phyloP scores from a whole-genome alignment of 73 alveolate species.

The Uronychia setigera region DNA sequence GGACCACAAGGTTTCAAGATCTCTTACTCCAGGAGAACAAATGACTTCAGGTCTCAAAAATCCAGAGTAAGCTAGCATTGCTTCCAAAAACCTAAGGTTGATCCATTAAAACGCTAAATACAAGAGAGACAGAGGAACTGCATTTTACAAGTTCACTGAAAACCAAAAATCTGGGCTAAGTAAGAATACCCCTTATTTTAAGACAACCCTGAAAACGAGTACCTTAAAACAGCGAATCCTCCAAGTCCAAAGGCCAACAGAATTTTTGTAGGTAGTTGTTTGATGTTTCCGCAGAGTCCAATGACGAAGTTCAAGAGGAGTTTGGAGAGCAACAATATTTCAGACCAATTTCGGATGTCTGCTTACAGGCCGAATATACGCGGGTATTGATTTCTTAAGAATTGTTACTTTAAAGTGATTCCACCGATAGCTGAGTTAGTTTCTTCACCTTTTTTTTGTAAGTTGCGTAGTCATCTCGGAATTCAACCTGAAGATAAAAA shows the following conservation, averaged over 20 bases:
- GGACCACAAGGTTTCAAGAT: too few species aligned
- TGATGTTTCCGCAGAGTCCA: background rate
- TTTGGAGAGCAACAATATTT: background rate
- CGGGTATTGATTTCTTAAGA: background rate
- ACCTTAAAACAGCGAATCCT: background rate
- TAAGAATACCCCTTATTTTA: too few species aligned
- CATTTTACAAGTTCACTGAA: too few species aligned
- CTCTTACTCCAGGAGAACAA: too few species aligned
- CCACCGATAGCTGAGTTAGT: conserved; percentile 81
- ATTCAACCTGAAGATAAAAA: conserved; percentile 42
- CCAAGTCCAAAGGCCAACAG: background rate
- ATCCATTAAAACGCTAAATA: too few species aligned
- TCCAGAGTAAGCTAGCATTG: too few species aligned
- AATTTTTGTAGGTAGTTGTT: background rate
- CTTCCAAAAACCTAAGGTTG: too few species aligned
- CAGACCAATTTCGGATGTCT: background rate
- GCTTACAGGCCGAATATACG: background rate
- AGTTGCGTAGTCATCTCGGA: conserved; percentile 73
- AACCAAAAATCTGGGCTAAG: too few species aligned
- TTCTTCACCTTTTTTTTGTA: conserved; percentile 89
- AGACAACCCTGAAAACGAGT: background rate
- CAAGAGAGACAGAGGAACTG: too few species aligned
- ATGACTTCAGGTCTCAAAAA: too few species aligned
- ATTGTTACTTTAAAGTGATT: conserved; percentile 62
- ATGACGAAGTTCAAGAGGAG: background rate